Percentiles rank a stretch among this genome's conserved stretches.
Evolutionary conservation across 164 flowering plant species (phyloP).

Genomic region (Annona cherimola): DNA sequence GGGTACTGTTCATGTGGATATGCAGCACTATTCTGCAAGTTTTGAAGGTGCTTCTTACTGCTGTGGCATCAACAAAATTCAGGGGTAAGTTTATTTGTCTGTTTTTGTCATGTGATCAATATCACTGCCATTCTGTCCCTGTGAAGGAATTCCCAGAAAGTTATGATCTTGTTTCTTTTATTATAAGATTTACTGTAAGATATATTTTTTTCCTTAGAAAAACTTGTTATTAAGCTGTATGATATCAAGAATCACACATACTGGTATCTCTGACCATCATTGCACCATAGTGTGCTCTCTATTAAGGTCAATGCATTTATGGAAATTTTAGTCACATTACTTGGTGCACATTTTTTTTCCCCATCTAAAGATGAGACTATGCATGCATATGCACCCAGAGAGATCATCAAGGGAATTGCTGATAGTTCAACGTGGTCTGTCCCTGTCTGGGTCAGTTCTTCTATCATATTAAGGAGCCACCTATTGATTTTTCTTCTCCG

Average conservation of each 20-base stretch:
- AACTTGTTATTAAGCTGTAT: neutral
- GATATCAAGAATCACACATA: neutral
- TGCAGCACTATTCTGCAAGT: slow-evolving; percentile 96
- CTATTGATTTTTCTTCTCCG: too few relatives aligned
- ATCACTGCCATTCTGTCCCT: neutral
- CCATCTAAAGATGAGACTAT: neutral
- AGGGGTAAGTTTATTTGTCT: slow-evolving; percentile 51
- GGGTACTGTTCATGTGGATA: slow-evolving; percentile 9
- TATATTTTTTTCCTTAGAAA: neutral
- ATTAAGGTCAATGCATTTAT: neutral
- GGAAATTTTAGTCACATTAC: neutral
- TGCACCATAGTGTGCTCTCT: neutral
- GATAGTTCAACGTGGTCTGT: neutral
- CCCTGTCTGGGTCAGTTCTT: neutral
- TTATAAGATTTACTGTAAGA: too few relatives aligned
- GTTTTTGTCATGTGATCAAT: neutral
- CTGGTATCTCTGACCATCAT: neutral
- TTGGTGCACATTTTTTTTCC: neutral
- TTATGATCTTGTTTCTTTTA: too few relatives aligned
- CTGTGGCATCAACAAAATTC: slow-evolving; percentile 85
- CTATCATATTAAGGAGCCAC: too few relatives aligned
- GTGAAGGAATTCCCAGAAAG: neutral
- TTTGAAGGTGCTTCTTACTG: slow-evolving; percentile 95
- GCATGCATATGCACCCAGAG: neutral
- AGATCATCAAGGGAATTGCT: neutral